Base-by-base conservation (phyloP, 1,284 basidiomycete genomes). In the Apiotrichum laibachii region DNA sequence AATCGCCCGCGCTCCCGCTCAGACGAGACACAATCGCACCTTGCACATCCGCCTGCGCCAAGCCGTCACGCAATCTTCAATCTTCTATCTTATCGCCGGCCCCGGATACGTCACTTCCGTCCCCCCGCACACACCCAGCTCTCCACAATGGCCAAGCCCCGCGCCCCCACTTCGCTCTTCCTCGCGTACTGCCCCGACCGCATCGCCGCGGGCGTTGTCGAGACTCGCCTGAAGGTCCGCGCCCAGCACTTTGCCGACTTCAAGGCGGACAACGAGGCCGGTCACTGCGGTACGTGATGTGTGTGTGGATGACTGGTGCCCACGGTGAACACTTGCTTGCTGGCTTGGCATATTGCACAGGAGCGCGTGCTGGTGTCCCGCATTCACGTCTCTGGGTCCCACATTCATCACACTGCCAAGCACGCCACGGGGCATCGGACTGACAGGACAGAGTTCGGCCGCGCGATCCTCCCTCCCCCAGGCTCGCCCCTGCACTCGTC, bases 131-230 rank as follows among this genome's bases (percentile, higher is more conserved):
- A n/a, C 43, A 21, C n/a, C 43, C n/a, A 44, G 8, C 19, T 16
- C 16, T 19, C 12, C 33, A 35, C 12, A 19, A 50, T 50, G 49
- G 19, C 53, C 40, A 58, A 50, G 55, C 45, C 63, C 4, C 39
- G 45, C 43, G 52, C 39, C 19, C 37, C 37, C 11, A 44, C 49
- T 5, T 53, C 69, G 21, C 62, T 78, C 35, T 78, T 73, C 70
- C 65, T 76, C 55, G 71, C 71, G 5, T 72, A 72, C 59, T 71
- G 70, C 46, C 74, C 74, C 22, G 61, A 78, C 61, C 53, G 64
- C 45, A 33, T 50, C 19, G 59, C 49, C 16, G 56, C 66, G 12
- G 64, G 63, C 37, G 66, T 66, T 16, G 59, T 77, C 19, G 63
- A 62, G 26, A 65, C 56, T 33, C 59, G 76, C n/a, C 56, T 76